Base-by-base conservation (phyloP, 2,329 filamentous ascomycete genomes). In the Trichoderma polysporum region DNA sequence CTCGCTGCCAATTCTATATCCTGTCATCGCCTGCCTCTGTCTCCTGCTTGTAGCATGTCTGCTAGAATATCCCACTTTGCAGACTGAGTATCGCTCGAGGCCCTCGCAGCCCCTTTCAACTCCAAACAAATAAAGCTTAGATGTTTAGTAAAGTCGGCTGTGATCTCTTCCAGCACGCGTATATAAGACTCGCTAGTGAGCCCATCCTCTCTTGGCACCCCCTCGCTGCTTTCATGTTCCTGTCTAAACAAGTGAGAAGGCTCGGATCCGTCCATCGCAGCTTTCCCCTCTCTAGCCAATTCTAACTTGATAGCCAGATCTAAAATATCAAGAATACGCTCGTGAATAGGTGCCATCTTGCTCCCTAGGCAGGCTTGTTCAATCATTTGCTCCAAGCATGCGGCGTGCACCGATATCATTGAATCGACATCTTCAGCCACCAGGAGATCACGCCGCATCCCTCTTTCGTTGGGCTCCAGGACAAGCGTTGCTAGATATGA, bases 61-160 rank as follows among this genome's bases (percentile, higher is more conserved):
- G 91, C 92, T 68, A 97, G 76, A 68, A 91, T 87, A 77, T 95
- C 92, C 91, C 93, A 94, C 75, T 89, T 87, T 35, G 85, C 74
- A 73, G 84, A 78, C 47, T 82, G 80, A 15, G 77, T 74, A 64
- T 92, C 88, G 31, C 88, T 88, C 56, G 91, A 90, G 37, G 90
- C 91, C 71, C 93, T 85, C 58, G 92, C 89, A 10, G 95, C 87
- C 10, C 90, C 90, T 63, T 90, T 86, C 69, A 97, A 75, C 0
- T 91, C 93, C 58, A 89, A 88, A 2, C 85, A 85, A 15, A 95
- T 83, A 75, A 97, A 97, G 0, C 85, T 81, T 31, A 93, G 73
- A 56, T 91, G 81, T 50, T 84, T 84, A 65, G 90, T 85, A 72
- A 92, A 91, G 59, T 91, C 85, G 1, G 76, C 78, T 64, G 84